These are phyloP conservation scores for Hapsidospora chrysogenum DNA, from an alignment of 495 filamentous ascomycete genomes.

Conservation along the genomic window DNA sequence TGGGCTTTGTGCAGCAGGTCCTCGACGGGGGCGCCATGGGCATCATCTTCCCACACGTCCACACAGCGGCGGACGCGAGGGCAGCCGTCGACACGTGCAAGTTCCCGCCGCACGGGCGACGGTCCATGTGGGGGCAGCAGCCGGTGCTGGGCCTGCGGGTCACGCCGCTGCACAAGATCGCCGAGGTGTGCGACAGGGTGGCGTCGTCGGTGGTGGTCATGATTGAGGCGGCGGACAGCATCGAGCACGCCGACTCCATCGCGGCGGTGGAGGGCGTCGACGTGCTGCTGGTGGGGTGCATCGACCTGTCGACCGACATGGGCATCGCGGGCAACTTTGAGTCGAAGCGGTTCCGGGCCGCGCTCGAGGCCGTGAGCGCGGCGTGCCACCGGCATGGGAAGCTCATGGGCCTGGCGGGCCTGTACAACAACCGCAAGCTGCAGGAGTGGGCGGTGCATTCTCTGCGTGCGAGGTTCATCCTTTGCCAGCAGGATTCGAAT, in stretches of 20 bases:
- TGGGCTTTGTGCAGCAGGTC: constrained; percentile 8
- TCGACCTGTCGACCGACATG: constrained; percentile 3
- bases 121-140: background rate
- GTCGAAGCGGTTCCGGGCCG: background rate
- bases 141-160: background rate
- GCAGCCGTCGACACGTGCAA: background rate
- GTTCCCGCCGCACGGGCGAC: background rate
- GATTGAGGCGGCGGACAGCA: constrained; percentile 1
- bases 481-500: background rate
- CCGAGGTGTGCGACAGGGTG: background rate
- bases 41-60: constrained; percentile 8
- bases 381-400: constrained; percentile 1
- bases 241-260: constrained; percentile 3
- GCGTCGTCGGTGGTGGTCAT: constrained; percentile 3
- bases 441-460: constrained; percentile 2
- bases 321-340: constrained; percentile 3
- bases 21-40: constrained; percentile 9
- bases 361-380: background rate
- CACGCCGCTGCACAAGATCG: background rate
- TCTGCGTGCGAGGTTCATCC: background rate
- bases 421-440: constrained; percentile 3
- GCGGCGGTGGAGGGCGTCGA: constrained; percentile 4
- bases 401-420: constrained; percentile 1
- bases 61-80: background rate
- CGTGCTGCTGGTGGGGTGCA: constrained; percentile 3